Percentiles rank a stretch among this genome's conserved stretches.
Evolutionary conservation across 176 grass and related monocot genomes (phyloP).

Genomic region (Elaeis guineensis): DNA sequence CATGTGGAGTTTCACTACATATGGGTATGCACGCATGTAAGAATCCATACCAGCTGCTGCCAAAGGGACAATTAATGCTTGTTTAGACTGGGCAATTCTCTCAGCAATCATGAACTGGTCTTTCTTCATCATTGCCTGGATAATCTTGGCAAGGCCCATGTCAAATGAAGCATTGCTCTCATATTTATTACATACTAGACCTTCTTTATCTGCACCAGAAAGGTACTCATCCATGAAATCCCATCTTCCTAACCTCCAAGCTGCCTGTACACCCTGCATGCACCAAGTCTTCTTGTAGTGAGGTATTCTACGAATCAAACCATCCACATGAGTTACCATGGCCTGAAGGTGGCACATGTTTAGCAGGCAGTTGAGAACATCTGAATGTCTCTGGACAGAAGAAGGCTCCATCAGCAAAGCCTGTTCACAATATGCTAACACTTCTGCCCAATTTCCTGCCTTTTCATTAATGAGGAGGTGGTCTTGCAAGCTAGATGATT

Average conservation of each 20-base stretch:
- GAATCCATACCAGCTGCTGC: conserved; percentile 98
- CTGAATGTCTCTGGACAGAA: conserved; percentile 90
- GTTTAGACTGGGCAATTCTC: conserved; percentile 78
- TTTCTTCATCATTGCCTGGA: conserved; percentile 94
- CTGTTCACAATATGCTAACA: conserved; percentile 85
- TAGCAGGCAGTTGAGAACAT: conserved; percentile 92
- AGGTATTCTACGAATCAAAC: conserved; percentile 66
- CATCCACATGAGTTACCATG: conserved; percentile 95
- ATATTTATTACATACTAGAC: conserved; percentile 31
- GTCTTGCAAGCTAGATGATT: conserved; percentile 87
- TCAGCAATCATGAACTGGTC: conserved; percentile 71
- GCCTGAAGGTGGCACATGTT: conserved; percentile 97
- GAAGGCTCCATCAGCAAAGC: conserved; percentile 83
- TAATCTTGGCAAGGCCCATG: conserved; percentile 93
- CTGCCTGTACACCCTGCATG: conserved; percentile 93
- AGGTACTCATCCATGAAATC: conserved; percentile 96
- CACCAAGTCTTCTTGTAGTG: conserved; percentile 84
- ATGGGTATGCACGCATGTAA: conserved; percentile 96
- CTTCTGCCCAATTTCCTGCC: conserved; percentile 94
- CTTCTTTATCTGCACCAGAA: conserved; percentile 54
- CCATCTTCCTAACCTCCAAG: conserved; percentile 94
- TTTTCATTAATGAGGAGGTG: conserved; percentile 96
- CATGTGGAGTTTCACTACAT: conserved; percentile 95
- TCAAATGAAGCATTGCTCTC: conserved; percentile 89
- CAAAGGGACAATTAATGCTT: conserved; percentile 75